Percentiles rank a stretch among this genome's conserved stretches.
Evolutionary conservation across 257 asterid genomes (phyloP).

Genomic region (Scutellaria galericulata): DNA sequence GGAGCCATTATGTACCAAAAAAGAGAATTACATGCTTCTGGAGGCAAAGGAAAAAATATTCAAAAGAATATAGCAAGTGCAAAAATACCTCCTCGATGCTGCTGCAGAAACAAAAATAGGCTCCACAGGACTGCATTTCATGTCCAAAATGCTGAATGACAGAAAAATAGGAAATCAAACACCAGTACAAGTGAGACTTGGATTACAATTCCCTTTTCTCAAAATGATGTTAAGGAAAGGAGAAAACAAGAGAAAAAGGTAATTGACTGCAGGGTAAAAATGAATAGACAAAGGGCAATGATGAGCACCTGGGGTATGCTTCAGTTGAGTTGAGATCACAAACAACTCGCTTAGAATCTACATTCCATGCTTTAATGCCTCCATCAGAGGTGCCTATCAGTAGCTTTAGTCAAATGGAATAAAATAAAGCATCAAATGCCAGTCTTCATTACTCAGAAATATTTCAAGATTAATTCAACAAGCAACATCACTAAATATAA

Average conservation of each 20-base stretch:
- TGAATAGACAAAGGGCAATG: constrained; percentile 18
- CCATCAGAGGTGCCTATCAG: constrained; percentile 99
- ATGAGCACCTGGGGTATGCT: constrained; percentile 78
- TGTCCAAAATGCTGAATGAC: constrained; percentile 80
- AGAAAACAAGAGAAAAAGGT: constrained; percentile 2
- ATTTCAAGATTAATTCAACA: constrained; percentile 29
- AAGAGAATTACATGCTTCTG: constrained; percentile 14
- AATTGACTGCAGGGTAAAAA: constrained; percentile 6
- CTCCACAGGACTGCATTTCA: constrained; percentile 99
- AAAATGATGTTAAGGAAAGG: constrained; percentile 28
- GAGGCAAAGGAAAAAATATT: not conserved
- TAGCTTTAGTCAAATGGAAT: constrained; percentile 68
- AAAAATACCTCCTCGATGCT: constrained; percentile 78
- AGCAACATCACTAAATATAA: constrained; percentile 22
- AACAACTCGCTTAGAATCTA: constrained; percentile 92
- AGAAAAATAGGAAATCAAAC: constrained; percentile 32
- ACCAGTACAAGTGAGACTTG: constrained; percentile 25
- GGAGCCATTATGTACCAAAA: not conserved
- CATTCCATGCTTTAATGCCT: constrained; percentile 98
- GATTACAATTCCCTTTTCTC: constrained; percentile 26
- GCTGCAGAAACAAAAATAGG: constrained; percentile 98
- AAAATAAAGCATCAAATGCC: constrained; percentile 44
- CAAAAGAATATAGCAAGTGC: constrained; percentile 27
- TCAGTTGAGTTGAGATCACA: constrained; percentile 81
- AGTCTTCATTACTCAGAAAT: constrained; percentile 36